Conservation (phyloP, 495 filamentous ascomycete species). For the Astrothelium macrocarpum region DNA sequence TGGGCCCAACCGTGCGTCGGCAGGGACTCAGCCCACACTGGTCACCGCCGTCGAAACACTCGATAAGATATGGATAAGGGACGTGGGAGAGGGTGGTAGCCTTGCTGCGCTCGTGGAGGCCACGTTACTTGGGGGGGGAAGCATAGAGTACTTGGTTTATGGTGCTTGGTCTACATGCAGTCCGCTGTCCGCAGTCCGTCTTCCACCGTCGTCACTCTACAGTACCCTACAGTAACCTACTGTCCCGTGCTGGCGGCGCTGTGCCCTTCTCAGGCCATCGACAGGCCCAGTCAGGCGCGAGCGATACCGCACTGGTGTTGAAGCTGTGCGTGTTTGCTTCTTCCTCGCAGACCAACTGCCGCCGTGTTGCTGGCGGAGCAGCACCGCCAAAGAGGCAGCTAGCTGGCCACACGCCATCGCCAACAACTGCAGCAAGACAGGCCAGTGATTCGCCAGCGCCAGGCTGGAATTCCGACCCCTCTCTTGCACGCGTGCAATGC, state of each 20-base stretch:
- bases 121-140: background rate
- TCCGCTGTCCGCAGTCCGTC: too few species aligned
- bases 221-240: too few species aligned
- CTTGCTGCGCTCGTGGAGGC: background rate
- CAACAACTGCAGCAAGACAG: background rate
- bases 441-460: background rate
- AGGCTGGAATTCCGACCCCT: constrained; percentile 5
- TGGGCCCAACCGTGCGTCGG: constrained; percentile 5
- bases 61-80: background rate
- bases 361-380: background rate
- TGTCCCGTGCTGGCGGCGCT: too few species aligned
- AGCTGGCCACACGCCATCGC: background rate
- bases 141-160: too few species aligned
- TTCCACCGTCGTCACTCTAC: too few species aligned
- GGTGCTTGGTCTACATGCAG: too few species aligned
- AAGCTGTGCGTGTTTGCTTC: background rate
- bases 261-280: background rate
- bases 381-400: constrained; percentile 1
- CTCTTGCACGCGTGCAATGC: constrained; percentile 4
- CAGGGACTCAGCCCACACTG: background rate
- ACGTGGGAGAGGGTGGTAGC: too few species aligned
- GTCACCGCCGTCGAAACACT: background rate
- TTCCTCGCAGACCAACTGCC: background rate
- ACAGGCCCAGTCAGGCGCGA: background rate
- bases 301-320: background rate